These are phyloP conservation scores for Fusarium siculi DNA, from an alignment of 2,329 filamentous ascomycete species.

Conservation along the genomic window DNA sequence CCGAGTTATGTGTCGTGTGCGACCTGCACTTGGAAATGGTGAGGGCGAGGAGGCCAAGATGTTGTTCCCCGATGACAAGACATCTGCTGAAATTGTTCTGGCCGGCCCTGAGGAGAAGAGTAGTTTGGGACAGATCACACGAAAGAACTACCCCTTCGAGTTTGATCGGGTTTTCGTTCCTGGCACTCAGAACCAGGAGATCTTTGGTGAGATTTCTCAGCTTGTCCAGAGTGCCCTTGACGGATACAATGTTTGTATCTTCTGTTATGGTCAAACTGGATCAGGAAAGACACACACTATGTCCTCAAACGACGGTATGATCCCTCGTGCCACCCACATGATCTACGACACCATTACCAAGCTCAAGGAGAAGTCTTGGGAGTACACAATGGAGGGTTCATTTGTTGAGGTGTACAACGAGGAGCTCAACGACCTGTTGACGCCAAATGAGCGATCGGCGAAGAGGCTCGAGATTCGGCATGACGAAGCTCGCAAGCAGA, in stretches of 20 bases:
- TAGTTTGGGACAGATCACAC: constrained; percentile 78
- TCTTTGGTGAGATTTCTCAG: constrained; percentile 97
- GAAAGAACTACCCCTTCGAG: constrained; percentile 85
- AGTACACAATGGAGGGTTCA: constrained; percentile 91
- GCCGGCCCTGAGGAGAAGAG: constrained; percentile 86
- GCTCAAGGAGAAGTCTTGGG: constrained; percentile 91
- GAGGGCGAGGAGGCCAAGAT: constrained; percentile 79
- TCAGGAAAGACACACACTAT: constrained; percentile 98
- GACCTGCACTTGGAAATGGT: constrained; percentile 71
- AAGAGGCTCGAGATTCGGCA: constrained; percentile 92
- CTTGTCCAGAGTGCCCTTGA: constrained; percentile 96
- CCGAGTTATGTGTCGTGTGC: constrained; percentile 95
- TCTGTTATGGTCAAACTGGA: constrained; percentile 97
- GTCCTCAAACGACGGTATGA: constrained; percentile 92
- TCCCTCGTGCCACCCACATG: constrained; percentile 90
- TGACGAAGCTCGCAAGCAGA: constrained; percentile 83
- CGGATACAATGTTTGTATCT: constrained; percentile 98
- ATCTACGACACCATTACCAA: constrained; percentile 90
- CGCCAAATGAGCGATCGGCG: constrained; percentile 63
- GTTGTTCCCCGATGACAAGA: constrained; percentile 82
- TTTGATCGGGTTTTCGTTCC: constrained; percentile 95
- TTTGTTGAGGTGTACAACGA: constrained; percentile 99
- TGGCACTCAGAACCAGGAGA: constrained; percentile 78
- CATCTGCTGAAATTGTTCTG: constrained; percentile 87
- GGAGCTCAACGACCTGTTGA: constrained; percentile 89